Percentiles rank a stretch among this genome's conserved stretches.
These are phyloP conservation scores for Wallemia mellicola DNA, from an alignment of 1,284 basidiomycete genomes.

Conservation along the genomic window DNA sequence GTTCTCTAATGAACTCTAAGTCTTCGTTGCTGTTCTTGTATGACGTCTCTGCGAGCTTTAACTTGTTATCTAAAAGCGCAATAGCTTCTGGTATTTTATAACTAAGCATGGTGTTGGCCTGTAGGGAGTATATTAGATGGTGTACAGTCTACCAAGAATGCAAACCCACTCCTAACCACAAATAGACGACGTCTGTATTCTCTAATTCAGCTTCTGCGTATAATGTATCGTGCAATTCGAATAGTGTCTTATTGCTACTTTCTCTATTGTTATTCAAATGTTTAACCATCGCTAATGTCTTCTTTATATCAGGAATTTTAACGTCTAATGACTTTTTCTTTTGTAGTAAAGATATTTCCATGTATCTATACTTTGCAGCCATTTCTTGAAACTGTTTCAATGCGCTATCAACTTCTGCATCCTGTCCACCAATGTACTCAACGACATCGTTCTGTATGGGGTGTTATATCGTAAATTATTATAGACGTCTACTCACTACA, in stretches of 20 bases:
- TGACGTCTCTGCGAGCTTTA: slow-evolving; percentile 37
- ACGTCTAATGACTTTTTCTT: slow-evolving; percentile 50
- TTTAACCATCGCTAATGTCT: slow-evolving; percentile 70
- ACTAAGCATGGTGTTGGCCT: slow-evolving; percentile 95
- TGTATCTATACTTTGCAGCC: slow-evolving; percentile 88
- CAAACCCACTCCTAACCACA: slow-evolving; percentile 80
- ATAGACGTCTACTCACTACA: slow-evolving; percentile 30
- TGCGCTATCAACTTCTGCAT: slow-evolving; percentile 45
- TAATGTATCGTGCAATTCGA: slow-evolving; percentile 85
- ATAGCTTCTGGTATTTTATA: slow-evolving; percentile 64
- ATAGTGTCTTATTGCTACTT: slow-evolving; percentile 37
- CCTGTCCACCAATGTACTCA: slow-evolving; percentile 49
- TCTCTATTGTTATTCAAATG: slow-evolving; percentile 42
- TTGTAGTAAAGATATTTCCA: slow-evolving; percentile 66
- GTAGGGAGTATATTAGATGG: background rate
- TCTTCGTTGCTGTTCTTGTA: slow-evolving; percentile 51
- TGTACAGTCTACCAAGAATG: background rate
- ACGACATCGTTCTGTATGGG: slow-evolving; percentile 40
- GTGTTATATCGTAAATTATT: background rate
- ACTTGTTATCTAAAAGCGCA: slow-evolving; percentile 42
- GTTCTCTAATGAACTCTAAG: slow-evolving; percentile 74
- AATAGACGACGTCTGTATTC: slow-evolving; percentile 58
- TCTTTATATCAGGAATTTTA: slow-evolving; percentile 88
- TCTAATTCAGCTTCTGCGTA: slow-evolving; percentile 69
- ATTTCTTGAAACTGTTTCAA: slow-evolving; percentile 71